Evolutionary conservation across 2,329 filamentous ascomycete species (phyloP).

Genomic region (Plenodomus biglobosus): DNA sequence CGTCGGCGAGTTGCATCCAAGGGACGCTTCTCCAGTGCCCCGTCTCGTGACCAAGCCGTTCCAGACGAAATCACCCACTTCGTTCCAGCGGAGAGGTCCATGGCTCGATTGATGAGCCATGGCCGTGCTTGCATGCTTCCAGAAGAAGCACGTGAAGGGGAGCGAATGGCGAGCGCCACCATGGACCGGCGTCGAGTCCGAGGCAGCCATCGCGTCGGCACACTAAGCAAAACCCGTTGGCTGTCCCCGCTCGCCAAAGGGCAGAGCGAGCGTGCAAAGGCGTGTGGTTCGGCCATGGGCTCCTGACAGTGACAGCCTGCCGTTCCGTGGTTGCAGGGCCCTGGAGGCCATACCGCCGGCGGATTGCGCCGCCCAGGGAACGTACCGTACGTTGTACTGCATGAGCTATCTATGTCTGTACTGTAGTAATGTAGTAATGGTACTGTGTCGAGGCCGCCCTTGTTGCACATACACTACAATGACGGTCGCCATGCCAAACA

Average conservation of each 20-base stretch:
- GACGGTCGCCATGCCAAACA: too few species aligned
- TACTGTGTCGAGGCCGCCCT: too few species aligned
- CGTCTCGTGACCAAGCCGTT: too few species aligned
- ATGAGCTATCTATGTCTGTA: too few species aligned
- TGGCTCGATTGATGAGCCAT: background rate
- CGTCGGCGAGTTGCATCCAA: background rate
- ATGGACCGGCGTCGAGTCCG: background rate
- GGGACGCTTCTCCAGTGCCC: too few species aligned
- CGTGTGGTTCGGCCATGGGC: too few species aligned
- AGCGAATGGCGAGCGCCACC: background rate
- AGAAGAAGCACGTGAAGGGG: background rate
- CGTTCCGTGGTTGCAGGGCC: background rate
- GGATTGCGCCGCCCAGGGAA: background rate
- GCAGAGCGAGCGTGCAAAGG: too few species aligned
- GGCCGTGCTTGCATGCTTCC: background rate
- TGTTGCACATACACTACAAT: too few species aligned
- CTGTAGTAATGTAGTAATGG: too few species aligned
- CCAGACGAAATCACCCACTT: too few species aligned
- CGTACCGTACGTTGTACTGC: too few species aligned
- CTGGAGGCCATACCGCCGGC: background rate
- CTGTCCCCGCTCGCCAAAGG: background rate
- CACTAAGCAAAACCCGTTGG: background rate
- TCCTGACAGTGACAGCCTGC: background rate
- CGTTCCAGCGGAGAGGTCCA: background rate
- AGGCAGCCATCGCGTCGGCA: background rate